Evolutionary conservation across 2,329 filamentous ascomycete genomes (phyloP).

Genomic region (Aspergillus piperis): DNA sequence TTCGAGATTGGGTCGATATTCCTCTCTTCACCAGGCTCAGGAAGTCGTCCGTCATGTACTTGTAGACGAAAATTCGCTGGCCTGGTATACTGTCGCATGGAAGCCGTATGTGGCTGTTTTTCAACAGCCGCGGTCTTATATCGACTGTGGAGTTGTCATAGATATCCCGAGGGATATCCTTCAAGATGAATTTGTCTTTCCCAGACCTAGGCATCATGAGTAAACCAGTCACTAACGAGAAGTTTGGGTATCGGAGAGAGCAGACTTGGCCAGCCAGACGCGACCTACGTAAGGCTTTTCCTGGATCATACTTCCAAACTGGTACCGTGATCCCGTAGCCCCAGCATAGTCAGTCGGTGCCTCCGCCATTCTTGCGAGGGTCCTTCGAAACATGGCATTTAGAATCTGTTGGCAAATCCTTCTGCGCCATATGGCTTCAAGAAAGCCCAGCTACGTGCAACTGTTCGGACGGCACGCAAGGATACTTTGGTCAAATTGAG

Average conservation of each 20-base stretch:
- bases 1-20: constrained; percentile 40
- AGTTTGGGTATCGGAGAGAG: neutral
- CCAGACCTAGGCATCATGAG: constrained; percentile 17
- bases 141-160: constrained; percentile 23
- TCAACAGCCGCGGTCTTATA: constrained; percentile 28
- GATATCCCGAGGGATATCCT: constrained; percentile 29
- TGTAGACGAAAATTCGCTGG: constrained; percentile 49
- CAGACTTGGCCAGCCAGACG: neutral
- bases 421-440: too few species aligned
- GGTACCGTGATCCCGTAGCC: too few species aligned
- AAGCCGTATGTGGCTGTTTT: constrained; percentile 42
- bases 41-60: constrained; percentile 47
- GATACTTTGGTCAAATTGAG: too few species aligned
- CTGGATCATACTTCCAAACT: too few species aligned
- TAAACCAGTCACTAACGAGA: too few species aligned
- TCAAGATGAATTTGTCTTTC: constrained; percentile 25
- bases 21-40: constrained; percentile 46
- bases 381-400: too few species aligned
- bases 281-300: neutral
- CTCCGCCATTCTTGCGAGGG: too few species aligned
- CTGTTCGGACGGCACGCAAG: too few species aligned
- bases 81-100: constrained; percentile 47
- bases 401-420: too few species aligned
- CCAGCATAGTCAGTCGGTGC: too few species aligned
- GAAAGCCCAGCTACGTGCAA: too few species aligned